Percentiles rank a stretch among this genome's conserved stretches.
Evolutionary conservation across 31 red algal genomes (phyloP).

Genomic region (Odonthalia washingtoniensis): DNA sequence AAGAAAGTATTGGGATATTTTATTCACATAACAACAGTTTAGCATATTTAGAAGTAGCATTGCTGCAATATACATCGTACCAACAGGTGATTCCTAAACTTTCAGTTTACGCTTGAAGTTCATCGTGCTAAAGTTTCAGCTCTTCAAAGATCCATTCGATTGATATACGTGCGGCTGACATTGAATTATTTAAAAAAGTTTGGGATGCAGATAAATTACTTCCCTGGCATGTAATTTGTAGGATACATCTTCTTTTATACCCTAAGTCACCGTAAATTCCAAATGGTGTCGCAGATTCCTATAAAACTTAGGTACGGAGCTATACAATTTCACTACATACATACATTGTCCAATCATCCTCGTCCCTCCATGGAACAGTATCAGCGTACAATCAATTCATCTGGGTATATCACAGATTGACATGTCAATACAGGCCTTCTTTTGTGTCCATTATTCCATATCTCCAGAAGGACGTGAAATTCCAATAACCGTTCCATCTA

Average conservation of each 20-base stretch:
- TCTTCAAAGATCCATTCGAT: conserved; percentile 35
- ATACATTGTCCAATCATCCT: too few relatives aligned
- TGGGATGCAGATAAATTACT: background rate
- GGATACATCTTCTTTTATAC: background rate
- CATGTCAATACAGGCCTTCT: too few relatives aligned
- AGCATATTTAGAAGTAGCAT: conserved; percentile 18
- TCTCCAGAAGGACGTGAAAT: background rate
- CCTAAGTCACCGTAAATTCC: background rate
- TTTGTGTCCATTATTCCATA: background rate
- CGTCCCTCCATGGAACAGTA: too few relatives aligned
- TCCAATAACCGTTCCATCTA: conserved; percentile 2
- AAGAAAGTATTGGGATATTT: background rate
- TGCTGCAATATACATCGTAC: background rate
- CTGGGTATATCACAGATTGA: too few relatives aligned
- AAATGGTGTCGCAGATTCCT: background rate
- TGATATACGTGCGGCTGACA: background rate
- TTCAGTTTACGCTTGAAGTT: background rate
- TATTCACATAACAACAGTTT: conserved; percentile 15
- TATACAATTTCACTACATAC: too few relatives aligned
- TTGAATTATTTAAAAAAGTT: background rate
- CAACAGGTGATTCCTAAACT: conserved; percentile 6
- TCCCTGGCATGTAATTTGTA: background rate
- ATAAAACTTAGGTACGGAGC: too few relatives aligned
- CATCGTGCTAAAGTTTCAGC: conserved; percentile 11
- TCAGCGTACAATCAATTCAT: too few relatives aligned